Base-by-base conservation (phyloP, 371 early-diverging fungal genomes). In the Mortierella sp. region DNA sequence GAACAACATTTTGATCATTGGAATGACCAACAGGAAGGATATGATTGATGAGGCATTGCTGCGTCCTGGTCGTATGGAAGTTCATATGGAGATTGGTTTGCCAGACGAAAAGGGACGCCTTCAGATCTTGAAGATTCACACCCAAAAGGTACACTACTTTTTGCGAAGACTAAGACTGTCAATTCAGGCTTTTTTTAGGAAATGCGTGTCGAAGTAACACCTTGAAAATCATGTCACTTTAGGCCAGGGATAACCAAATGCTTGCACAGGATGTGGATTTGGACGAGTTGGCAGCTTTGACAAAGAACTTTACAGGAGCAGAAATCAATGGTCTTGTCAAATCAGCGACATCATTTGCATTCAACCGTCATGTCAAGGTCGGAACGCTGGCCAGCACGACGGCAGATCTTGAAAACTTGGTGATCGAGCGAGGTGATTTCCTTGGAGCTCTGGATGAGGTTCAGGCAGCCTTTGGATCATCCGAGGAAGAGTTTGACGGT, bases 291-390 rank as follows among this genome's bases (percentile, higher is more conserved):
- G 97, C 99, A 0, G 83, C 84, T 1, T 70, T 96, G 61, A 95
- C 99, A n/a, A 98, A 96, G 84, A 99, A 99, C 87, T 99, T 95
- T 81, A 97, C 96, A 66, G 99, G 99, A 80, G 99, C 99, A 42
- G 99, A 99, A 81, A 97, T 99, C 63, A 90, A 78, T 48, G 81
- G 99, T 80, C 85, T 99, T 16, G 95, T 99, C 16, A 98, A 97
- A 72, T 95, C 96, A 52, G 99, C 99, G 5, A 92, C 95, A n/a
- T 98, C 99, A 0, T 99, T 95, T 87, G 98, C 99, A 1, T 95
- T 99, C 80, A 98, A 96, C 81, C 89, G 99, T 55, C 97, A 99
- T 74, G 92, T 98, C 76, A 95, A 97, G 81, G 88, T 94, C 23
- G 97, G 94, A 23, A 89, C 90, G 3, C 78, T 89, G 60, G 96